Percentiles rank a stretch among this genome's conserved stretches.
Conservation (phyloP, 2,329 filamentous ascomycete species). For the Fusarium torulosum region DNA sequence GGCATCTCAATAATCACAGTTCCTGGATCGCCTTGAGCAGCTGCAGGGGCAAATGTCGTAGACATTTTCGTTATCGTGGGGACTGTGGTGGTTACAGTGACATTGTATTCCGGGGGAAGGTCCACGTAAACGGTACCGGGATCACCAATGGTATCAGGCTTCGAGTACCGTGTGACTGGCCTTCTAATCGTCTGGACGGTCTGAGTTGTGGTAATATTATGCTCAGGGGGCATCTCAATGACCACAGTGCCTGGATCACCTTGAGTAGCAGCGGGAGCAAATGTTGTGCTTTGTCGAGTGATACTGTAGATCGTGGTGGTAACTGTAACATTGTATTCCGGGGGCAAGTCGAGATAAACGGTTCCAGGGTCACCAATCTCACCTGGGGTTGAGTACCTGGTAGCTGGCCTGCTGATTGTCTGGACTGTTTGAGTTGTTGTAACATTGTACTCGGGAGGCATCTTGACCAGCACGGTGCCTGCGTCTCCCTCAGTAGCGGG, state of each 20-base stretch:
- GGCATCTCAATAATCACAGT: neutral
- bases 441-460: slow-evolving; percentile 27
- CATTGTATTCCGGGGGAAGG: slow-evolving; percentile 26
- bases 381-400: slow-evolving; percentile 14
- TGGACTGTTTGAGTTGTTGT: slow-evolving; percentile 21
- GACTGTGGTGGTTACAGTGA: slow-evolving; percentile 25
- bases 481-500: slow-evolving; percentile 25
- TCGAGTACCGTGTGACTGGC: slow-evolving; percentile 12
- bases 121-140: slow-evolving; percentile 26
- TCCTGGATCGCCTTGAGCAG: slow-evolving; percentile 7
- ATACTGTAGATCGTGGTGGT: slow-evolving; percentile 14
- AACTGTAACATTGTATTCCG: slow-evolving; percentile 21
- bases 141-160: slow-evolving; percentile 9
- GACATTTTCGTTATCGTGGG: slow-evolving; percentile 9
- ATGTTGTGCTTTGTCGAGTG: slow-evolving; percentile 10
- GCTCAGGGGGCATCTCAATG: slow-evolving; percentile 14
- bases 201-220: slow-evolving; percentile 17
- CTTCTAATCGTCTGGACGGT: slow-evolving; percentile 9
- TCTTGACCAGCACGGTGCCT: slow-evolving; percentile 22
- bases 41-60: slow-evolving; percentile 12
- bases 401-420: slow-evolving; percentile 17
- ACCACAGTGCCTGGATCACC: slow-evolving; percentile 25
- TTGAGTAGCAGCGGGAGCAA: slow-evolving; percentile 3
- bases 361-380: slow-evolving; percentile 22
- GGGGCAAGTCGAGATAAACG: slow-evolving; percentile 14